Base-by-base conservation (phyloP, 768 basidiomycete species). In the Neoboletus brunneissimus region DNA sequence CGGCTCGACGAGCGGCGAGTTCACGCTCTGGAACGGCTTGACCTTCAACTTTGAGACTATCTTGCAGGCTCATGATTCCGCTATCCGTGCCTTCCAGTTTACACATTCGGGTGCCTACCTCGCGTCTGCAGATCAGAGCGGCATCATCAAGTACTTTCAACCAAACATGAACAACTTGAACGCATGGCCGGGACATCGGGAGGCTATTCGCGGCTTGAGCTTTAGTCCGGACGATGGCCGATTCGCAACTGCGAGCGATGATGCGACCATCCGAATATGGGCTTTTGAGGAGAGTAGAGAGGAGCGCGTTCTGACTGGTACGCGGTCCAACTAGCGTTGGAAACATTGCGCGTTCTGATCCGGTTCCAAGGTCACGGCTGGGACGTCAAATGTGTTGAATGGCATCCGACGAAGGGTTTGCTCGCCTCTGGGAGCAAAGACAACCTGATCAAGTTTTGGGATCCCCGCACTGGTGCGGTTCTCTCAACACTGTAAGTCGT, bases 31-130 rank as follows among this genome's bases (percentile, higher is more conserved):
- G 97, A 99, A 99, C 63, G 96, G 96, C 27, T 80, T 96, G 23
- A 98, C 97, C 0, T 99, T 98, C 85, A 99, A 98, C 75, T 99
- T 98, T 67, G 97, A 99, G 73, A 97, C 96, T 0, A 98, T 99
- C 63, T 83, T 98, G n/a, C 96, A 98, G 75, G 96, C 95, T 1
- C 97, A 99, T 73, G 97, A 99, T 67, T 87, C 89, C 2, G 90
- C 94, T 38, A 91, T 99, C 54, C 93, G 95, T 38, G 82, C 93
- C 0, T 83, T 98, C 70, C 76, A 82, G 16, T 99, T 95, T 73
- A 92, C 92, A 0, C 93, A 97, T 64, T 91, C 91, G 0, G 97
- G 96, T n/a, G 79, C 87, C 16, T 98, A 91, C 73, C 83, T 99
- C 48, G 88, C 91, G 18, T 96, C 94, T 18, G 86, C 92, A 27